Evolutionary conservation across 768 basidiomycete genomes (phyloP).

Genomic region (Scleroderma citrinum): DNA sequence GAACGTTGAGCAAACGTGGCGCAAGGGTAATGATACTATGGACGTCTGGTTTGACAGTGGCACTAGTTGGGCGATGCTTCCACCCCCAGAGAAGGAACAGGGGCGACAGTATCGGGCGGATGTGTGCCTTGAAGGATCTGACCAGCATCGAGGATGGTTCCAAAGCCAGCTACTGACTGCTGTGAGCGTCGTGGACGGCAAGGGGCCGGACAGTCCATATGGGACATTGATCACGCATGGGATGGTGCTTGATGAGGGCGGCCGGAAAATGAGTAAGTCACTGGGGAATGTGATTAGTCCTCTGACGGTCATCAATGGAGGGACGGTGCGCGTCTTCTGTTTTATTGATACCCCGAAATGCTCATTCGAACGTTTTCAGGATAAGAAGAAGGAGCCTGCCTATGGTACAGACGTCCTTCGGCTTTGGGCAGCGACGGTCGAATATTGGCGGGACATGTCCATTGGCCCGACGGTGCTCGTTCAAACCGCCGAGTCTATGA

Average conservation of each 20-base stretch:
- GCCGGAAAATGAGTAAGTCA: constrained; percentile 97
- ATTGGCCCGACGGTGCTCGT: constrained; percentile 74
- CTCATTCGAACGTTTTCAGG: constrained; percentile 31
- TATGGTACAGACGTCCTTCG: constrained; percentile 86
- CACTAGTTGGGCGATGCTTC: constrained; percentile 84
- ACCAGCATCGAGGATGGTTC: constrained; percentile 99
- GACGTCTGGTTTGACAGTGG: constrained; percentile 99
- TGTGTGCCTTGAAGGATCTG: constrained; percentile 89
- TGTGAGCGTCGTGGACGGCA: constrained; percentile 35
- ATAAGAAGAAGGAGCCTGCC: constrained; percentile 64
- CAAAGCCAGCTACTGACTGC: constrained; percentile 90
- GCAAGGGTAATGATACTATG: constrained; percentile 90
- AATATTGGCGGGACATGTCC: constrained; percentile 84
- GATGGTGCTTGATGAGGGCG: constrained; percentile 87
- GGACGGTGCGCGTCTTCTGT: constrained; percentile 44
- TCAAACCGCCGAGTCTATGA: constrained; percentile 67
- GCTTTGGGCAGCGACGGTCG: constrained; percentile 87
- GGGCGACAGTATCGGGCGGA: constrained; percentile 56
- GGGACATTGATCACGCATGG: constrained; percentile 87
- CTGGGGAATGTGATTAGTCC: constrained; percentile 89
- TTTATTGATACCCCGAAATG: background rate
- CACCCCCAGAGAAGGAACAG: constrained; percentile 27
- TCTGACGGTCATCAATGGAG: constrained; percentile 71
- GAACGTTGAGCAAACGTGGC: constrained; percentile 42
- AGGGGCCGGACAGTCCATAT: constrained; percentile 49